Evolutionary conservation across 1,139 yeast species (phyloP).

Genomic region (Debaryomyces singareniensis): DNA sequence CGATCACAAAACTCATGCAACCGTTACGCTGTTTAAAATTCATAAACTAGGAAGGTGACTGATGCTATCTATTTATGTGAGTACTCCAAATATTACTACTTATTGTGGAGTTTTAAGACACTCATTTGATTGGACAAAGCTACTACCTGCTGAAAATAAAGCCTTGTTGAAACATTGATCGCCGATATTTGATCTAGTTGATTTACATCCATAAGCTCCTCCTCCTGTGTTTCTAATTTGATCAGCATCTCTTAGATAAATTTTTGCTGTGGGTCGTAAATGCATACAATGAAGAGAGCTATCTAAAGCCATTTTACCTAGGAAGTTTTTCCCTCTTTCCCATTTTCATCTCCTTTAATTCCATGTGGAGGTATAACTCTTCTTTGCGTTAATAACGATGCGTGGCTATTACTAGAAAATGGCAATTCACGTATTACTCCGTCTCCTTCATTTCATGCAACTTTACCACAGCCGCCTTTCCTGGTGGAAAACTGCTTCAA

Average conservation of each 20-base stretch:
- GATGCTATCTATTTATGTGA: too few relatives aligned
- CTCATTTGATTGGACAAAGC: too few relatives aligned
- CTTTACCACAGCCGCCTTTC: slow-evolving; percentile 28
- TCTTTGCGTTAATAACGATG: slow-evolving; percentile 16
- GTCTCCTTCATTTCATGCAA: slow-evolving; percentile 33
- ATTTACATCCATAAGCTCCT: neutral
- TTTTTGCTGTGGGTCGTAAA: slow-evolving; percentile 16
- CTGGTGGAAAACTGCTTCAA: slow-evolving; percentile 25
- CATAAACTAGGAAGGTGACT: too few relatives aligned
- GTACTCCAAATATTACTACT: too few relatives aligned
- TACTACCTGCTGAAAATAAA: too few relatives aligned
- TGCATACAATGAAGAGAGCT: slow-evolving; percentile 16
- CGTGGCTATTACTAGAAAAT: slow-evolving; percentile 10
- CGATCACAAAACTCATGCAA: too few relatives aligned
- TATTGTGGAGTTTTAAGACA: too few relatives aligned
- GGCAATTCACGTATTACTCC: slow-evolving; percentile 15
- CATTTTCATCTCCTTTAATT: slow-evolving; percentile 31
- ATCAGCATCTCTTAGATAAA: slow-evolving; percentile 29
- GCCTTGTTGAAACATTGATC: neutral
- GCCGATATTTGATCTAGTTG: neutral
- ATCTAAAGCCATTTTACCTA: slow-evolving; percentile 32
- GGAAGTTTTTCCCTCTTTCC: slow-evolving; percentile 53
- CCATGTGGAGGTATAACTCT: slow-evolving; percentile 18
- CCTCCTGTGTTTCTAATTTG: slow-evolving; percentile 23
- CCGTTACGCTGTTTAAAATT: too few relatives aligned